phyloP scores from a whole-genome alignment of 2,329 filamentous ascomycete genomes.

The Phialophora verrucosa region DNA sequence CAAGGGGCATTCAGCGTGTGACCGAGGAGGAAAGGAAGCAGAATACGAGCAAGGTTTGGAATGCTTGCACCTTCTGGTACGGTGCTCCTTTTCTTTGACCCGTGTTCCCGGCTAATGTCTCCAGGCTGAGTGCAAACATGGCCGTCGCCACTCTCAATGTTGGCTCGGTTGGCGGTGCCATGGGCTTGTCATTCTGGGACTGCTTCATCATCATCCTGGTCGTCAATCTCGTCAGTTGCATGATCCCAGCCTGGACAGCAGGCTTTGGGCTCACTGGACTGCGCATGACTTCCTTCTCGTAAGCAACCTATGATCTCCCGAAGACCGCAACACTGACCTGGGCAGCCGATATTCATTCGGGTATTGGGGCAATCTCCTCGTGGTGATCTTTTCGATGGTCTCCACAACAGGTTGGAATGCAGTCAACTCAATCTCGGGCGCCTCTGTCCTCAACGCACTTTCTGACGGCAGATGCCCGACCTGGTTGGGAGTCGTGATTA shows the following conservation, averaged over 20 bases:
- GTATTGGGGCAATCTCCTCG: constrained; percentile 48
- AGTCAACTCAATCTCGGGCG: constrained; percentile 49
- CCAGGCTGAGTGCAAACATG: constrained; percentile 18
- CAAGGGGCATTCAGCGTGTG: constrained; percentile 16
- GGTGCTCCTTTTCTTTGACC: not conserved
- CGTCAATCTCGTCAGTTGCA: constrained; percentile 44
- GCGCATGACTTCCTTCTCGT: constrained; percentile 46
- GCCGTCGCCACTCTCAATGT: constrained; percentile 20
- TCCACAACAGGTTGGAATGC: constrained; percentile 49
- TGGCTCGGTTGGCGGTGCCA: constrained; percentile 12
- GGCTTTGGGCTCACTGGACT: constrained; percentile 46
- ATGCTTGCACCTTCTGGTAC: constrained; percentile 17
- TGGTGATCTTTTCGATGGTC: constrained; percentile 48
- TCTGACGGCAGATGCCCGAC: constrained; percentile 46
- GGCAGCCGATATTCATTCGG: constrained; percentile 48
- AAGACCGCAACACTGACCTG: not conserved
- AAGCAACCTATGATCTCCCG: not conserved
- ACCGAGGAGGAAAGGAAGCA: constrained; percentile 10
- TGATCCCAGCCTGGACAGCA: constrained; percentile 40
- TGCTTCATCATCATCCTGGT: constrained; percentile 47
- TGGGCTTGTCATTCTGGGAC: constrained; percentile 43
- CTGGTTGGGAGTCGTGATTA: constrained; percentile 48
- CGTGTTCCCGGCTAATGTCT: not conserved
- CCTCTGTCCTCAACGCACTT: constrained; percentile 45
- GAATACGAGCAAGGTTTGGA: constrained; percentile 14